phyloP scores from a whole-genome alignment of 192 early-diverging fungal species.

The Coemansia sp. region DNA sequence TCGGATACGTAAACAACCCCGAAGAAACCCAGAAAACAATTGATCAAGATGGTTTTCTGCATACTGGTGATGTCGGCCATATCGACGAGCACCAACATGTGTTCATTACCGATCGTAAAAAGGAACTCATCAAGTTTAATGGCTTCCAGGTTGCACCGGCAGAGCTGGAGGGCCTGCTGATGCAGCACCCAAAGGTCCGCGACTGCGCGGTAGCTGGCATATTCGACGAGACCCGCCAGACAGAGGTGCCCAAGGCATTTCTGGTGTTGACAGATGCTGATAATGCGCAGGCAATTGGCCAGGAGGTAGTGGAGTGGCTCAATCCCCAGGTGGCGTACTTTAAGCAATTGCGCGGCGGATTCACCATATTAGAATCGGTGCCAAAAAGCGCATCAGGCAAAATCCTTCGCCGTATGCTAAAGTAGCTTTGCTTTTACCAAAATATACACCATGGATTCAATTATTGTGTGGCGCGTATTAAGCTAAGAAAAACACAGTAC shows the following conservation, averaged over 20 bases:
- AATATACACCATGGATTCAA: no score
- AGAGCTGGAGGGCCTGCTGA: slow-evolving; percentile 70
- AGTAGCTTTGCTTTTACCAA: slow-evolving; percentile 13
- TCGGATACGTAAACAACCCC: slow-evolving; percentile 77
- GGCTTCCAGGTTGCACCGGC: slow-evolving; percentile 77
- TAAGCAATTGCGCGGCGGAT: slow-evolving; percentile 42
- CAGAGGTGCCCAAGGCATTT: slow-evolving; percentile 43
- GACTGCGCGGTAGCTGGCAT: slow-evolving; percentile 67
- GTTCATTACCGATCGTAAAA: slow-evolving; percentile 69
- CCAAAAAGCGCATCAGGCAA: slow-evolving; percentile 36
- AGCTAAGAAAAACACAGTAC: background rate
- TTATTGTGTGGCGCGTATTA: background rate
- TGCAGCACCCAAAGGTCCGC: slow-evolving; percentile 63
- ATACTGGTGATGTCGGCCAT: slow-evolving; percentile 76
- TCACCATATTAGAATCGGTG: slow-evolving; percentile 14
- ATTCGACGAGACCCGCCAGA: slow-evolving; percentile 56
- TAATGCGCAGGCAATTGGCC: background rate
- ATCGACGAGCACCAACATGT: slow-evolving; percentile 60
- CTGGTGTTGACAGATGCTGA: slow-evolving; percentile 20
- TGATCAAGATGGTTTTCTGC: slow-evolving; percentile 73
- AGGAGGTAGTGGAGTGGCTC: slow-evolving; percentile 24
- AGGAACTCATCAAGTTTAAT: slow-evolving; percentile 93
- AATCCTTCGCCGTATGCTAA: slow-evolving; percentile 42
- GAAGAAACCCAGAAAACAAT: slow-evolving; percentile 66
- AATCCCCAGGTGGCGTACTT: slow-evolving; percentile 33